Evolutionary conservation across 1,284 basidiomycete genomes (phyloP).

Genomic region (Heterobasidion annosum): DNA sequence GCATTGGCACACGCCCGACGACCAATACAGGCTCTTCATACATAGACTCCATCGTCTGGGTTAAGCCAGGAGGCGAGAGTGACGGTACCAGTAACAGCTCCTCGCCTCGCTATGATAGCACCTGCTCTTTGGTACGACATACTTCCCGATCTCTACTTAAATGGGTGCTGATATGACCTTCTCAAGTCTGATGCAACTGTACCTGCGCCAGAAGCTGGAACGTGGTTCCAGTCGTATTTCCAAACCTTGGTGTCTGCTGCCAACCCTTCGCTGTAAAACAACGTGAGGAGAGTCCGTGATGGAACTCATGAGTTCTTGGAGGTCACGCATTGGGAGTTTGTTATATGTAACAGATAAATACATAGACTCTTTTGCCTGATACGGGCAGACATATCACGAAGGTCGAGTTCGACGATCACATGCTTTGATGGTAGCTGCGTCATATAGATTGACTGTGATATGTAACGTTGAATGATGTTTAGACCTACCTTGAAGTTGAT

Average conservation of each 20-base stretch:
- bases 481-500: too few species aligned
- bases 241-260: constrained; percentile 41
- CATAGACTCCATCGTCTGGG: constrained; percentile 59
- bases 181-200: constrained; percentile 38
- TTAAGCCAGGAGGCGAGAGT: constrained; percentile 61
- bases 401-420: too few species aligned
- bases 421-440: too few species aligned
- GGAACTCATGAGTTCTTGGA: too few species aligned
- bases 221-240: constrained; percentile 61
- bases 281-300: neutral
- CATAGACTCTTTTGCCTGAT: neutral
- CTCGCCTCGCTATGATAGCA: constrained; percentile 47
- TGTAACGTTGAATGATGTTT: too few species aligned
- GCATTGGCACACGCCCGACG: constrained; percentile 54
- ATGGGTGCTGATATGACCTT: neutral
- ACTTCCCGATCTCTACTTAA: neutral
- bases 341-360: too few species aligned
- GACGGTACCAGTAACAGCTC: constrained; percentile 56
- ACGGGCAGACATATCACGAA: neutral
- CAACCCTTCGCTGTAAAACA: constrained; percentile 39
- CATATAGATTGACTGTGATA: too few species aligned
- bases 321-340: too few species aligned
- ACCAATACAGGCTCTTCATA: constrained; percentile 41
- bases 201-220: constrained; percentile 53
- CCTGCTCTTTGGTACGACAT: constrained; percentile 37